Evolutionary conservation across 108 stramenopile species (phyloP).

Genomic region (Cyclotella sp.): DNA sequence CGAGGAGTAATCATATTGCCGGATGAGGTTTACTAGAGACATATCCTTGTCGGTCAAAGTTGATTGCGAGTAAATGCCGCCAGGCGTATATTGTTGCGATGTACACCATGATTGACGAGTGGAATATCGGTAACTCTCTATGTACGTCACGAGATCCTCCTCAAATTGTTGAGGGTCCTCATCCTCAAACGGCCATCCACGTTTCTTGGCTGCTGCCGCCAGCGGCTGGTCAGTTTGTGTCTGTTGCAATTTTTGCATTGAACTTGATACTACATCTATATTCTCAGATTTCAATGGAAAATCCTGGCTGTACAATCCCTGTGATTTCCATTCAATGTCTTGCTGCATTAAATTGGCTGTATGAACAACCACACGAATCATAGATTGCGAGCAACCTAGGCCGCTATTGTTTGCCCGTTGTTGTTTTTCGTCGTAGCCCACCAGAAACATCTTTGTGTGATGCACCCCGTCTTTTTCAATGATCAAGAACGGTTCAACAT

Average conservation of each 20-base stretch:
- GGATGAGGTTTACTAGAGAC: constrained; percentile 38
- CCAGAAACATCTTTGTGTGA: constrained; percentile 82
- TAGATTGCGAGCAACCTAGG: constrained; percentile 1
- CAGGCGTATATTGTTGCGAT: not conserved
- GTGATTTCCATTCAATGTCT: constrained; percentile 67
- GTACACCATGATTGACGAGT: constrained; percentile 48
- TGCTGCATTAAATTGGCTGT: constrained; percentile 69
- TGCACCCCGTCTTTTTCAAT: constrained; percentile 59
- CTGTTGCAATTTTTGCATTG: not conserved
- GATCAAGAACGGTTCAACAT: not conserved
- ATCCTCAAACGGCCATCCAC: constrained; percentile 36
- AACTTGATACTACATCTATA: not conserved
- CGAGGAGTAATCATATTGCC: constrained; percentile 70
- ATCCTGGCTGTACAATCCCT: constrained; percentile 75
- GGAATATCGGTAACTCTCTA: constrained; percentile 64
- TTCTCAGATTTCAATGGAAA: constrained; percentile 59
- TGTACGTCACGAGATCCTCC: constrained; percentile 65
- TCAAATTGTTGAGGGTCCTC: constrained; percentile 57
- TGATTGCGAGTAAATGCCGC: not conserved
- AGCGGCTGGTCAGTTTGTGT: constrained; percentile 19
- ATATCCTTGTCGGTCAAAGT: constrained; percentile 40
- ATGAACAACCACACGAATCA: constrained; percentile 73
- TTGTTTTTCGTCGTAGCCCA: constrained; percentile 56
- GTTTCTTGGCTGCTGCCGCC: constrained; percentile 13
- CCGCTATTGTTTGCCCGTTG: constrained; percentile 12